These are phyloP conservation scores for Globisporangium nagaii DNA, from an alignment of 352 stramenopile species.

Conservation along the genomic window DNA sequence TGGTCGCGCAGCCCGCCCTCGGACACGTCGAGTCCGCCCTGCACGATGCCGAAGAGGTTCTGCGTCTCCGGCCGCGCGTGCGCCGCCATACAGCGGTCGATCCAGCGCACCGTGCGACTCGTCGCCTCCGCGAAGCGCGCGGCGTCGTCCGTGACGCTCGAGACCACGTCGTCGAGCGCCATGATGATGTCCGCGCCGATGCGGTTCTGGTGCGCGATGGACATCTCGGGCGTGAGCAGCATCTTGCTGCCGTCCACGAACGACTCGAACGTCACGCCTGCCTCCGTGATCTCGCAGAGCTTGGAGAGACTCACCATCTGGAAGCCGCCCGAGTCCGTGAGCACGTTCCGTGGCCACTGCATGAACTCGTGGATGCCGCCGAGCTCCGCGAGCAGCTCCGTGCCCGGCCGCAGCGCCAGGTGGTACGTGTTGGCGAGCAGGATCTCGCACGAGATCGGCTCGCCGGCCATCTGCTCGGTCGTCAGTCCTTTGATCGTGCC, in stretches of 20 bases:
- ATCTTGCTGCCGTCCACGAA: conserved; percentile 89
- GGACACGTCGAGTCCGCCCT: conserved; percentile 92
- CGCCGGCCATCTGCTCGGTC: conserved; percentile 60
- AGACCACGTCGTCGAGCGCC: conserved; percentile 96
- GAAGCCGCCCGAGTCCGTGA: conserved; percentile 98
- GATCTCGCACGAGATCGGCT: conserved; percentile 84
- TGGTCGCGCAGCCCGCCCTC: conserved; percentile 90
- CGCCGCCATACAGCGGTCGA: conserved; percentile 92
- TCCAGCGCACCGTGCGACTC: conserved; percentile 91
- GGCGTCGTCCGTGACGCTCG: conserved; percentile 83
- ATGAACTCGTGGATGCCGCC: conserved; percentile 96
- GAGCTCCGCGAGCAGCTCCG: conserved; percentile 72
- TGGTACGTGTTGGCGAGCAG: conserved; percentile 98
- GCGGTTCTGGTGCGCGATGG: conserved; percentile 92
- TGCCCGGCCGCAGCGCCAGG: conserved; percentile 91
- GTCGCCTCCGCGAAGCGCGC: conserved; percentile 90
- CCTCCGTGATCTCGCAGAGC: conserved; percentile 91
- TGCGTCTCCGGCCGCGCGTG: conserved; percentile 85
- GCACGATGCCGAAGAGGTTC: conserved; percentile 97
- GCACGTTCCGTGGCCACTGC: conserved; percentile 90
- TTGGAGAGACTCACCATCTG: conserved; percentile 97
- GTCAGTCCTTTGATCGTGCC: conserved; percentile 94
- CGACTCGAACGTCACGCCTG: conserved; percentile 72
- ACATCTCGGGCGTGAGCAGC: conserved; percentile 91
- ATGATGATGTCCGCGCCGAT: conserved; percentile 99